These are phyloP conservation scores for Colletotrichum higginsianum DNA, from an alignment of 2,329 filamentous ascomycete genomes.

Conservation along the genomic window DNA sequence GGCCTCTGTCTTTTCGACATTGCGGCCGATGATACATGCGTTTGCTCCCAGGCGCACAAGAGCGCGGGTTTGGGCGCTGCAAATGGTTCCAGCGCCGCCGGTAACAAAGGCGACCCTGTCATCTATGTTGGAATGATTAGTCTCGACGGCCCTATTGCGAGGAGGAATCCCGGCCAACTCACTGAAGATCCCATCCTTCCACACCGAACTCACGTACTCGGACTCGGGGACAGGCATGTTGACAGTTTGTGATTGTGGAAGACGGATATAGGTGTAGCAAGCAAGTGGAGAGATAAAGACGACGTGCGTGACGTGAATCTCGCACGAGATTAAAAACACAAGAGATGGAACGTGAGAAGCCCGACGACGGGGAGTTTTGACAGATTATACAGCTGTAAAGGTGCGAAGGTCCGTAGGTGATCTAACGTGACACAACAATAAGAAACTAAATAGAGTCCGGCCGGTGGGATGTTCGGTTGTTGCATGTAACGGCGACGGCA, in stretches of 20 bases:
- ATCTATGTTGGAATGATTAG: conserved; percentile 62
- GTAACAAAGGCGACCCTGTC: conserved; percentile 95
- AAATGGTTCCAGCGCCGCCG: conserved; percentile 93
- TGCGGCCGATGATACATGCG: conserved; percentile 94
- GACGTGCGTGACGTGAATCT: conserved; percentile 17
- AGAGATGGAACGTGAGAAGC: not conserved
- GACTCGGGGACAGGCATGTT: conserved; percentile 79
- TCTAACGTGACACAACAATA: conserved; percentile 11
- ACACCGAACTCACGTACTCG: conserved; percentile 85
- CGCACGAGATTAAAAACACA: conserved; percentile 3
- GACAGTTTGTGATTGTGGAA: not conserved
- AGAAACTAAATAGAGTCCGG: conserved; percentile 10
- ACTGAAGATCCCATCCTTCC: conserved; percentile 92
- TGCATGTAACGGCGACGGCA: conserved; percentile 18
- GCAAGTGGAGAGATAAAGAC: conserved; percentile 1
- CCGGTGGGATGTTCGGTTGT: conserved; percentile 7
- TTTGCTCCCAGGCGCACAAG: conserved; percentile 92
- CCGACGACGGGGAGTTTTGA: not conserved
- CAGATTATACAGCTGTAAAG: conserved; percentile 17
- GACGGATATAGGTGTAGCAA: conserved; percentile 5
- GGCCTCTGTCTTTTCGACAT: conserved; percentile 86
- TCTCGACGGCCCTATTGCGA: conserved; percentile 31
- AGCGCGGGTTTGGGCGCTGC: conserved; percentile 92
- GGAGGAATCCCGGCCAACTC: conserved; percentile 46
- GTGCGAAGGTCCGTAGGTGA: not conserved